Conservation (phyloP, 192 early-diverging fungal species). For the Borealophlyctis nickersoniae region DNA sequence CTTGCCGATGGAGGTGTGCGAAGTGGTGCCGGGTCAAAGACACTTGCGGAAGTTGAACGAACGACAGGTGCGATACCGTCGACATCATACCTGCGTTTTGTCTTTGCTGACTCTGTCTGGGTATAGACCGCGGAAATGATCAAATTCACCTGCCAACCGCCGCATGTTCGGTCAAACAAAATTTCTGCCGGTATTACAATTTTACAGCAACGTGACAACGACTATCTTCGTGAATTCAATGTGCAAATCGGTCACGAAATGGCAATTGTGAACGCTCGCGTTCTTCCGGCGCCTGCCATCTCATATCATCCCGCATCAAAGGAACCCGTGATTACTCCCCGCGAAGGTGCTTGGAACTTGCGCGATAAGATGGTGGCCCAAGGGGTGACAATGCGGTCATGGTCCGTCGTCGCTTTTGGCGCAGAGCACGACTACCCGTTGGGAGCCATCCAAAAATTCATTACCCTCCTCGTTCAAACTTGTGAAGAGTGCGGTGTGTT, state of each 20-base stretch:
- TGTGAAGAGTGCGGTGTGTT: constrained; percentile 69
- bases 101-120: constrained; percentile 1
- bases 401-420: constrained; percentile 79
- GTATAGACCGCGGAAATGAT: constrained; percentile 92
- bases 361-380: constrained; percentile 73
- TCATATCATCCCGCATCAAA: constrained; percentile 64
- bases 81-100: constrained; percentile 5
- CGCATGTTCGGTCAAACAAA: constrained; percentile 77
- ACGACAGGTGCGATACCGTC: constrained; percentile 33
- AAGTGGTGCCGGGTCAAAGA: constrained; percentile 78
- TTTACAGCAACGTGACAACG: constrained; percentile 66
- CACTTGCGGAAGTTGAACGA: constrained; percentile 81
- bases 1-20: constrained; percentile 90
- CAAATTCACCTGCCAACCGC: constrained; percentile 82
- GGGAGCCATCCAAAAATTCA: constrained; percentile 62
- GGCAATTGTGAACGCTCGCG: constrained; percentile 68
- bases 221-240: constrained; percentile 75
- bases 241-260: constrained; percentile 65
- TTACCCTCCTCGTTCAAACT: constrained; percentile 69
- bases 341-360: constrained; percentile 86
- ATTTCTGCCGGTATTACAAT: constrained; percentile 73
- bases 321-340: constrained; percentile 54
- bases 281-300: constrained; percentile 76
- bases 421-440: constrained; percentile 49
- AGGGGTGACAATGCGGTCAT: constrained; percentile 72